These are phyloP conservation scores for Plantago ovata DNA, from an alignment of 257 asterid species.

Conservation along the genomic window DNA sequence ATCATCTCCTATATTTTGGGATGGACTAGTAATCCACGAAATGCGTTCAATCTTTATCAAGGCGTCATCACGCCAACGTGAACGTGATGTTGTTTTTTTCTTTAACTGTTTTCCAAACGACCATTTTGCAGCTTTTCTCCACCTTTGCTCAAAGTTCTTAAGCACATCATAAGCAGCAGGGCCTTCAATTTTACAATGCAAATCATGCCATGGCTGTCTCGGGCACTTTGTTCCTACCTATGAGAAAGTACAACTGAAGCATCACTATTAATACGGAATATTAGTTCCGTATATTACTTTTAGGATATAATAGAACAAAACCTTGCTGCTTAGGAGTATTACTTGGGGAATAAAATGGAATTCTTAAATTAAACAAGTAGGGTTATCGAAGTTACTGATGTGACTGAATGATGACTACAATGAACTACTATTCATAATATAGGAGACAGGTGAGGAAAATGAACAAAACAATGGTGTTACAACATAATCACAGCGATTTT, in stretches of 20 bases:
- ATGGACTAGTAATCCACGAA: conserved; percentile 76
- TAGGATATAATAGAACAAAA: no score
- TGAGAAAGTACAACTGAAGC: background rate
- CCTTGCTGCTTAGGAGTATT: no score
- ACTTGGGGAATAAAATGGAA: no score
- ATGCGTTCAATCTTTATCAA: conserved; percentile 64
- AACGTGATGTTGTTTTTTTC: conserved; percentile 28
- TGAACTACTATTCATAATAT: no score
- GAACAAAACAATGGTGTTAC: background rate
- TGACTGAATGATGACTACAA: no score
- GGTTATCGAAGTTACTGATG: no score
- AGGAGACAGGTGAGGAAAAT: no score
- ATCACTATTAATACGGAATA: background rate
- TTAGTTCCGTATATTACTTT: no score
- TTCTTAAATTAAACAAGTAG: no score
- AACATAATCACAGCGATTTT: no score
- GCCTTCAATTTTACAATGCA: conserved; percentile 58
- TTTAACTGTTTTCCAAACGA: conserved; percentile 29
- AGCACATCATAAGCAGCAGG: conserved; percentile 61
- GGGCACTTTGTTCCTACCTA: conserved; percentile 50
- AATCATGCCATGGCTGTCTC: conserved; percentile 67
- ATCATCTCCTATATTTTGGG: conserved; percentile 45
- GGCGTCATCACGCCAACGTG: conserved; percentile 46
- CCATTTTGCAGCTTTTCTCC: conserved; percentile 52
- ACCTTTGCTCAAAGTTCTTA: conserved; percentile 54